These are phyloP conservation scores for Hevea brasiliensis DNA, from an alignment of 345 rosid species.

Conservation along the genomic window DNA sequence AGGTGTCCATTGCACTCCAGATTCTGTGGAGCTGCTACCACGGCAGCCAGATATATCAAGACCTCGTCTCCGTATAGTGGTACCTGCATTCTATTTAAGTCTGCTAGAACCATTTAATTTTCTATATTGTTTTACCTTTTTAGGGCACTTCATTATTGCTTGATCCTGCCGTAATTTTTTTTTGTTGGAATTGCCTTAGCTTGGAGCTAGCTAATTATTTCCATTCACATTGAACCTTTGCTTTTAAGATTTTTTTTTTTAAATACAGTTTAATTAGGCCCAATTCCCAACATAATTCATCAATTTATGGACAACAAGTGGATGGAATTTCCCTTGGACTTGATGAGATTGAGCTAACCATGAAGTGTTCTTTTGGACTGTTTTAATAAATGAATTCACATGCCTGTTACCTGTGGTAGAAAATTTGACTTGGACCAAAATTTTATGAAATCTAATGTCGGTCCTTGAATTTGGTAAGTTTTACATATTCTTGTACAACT, in stretches of 20 bases:
- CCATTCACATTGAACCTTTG: not conserved
- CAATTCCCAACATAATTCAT: not conserved
- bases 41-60: slow-evolving; percentile 64
- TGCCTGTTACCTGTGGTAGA: not conserved
- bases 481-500: too few species aligned
- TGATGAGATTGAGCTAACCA: not conserved
- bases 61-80: slow-evolving; percentile 86
- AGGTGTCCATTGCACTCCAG: slow-evolving; percentile 80
- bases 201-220: not conserved
- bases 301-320: not conserved
- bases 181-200: not conserved
- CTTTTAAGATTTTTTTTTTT: not conserved
- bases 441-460: too few species aligned
- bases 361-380: not conserved
- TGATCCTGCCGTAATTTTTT: not conserved
- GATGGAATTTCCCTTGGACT: not conserved
- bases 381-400: not conserved
- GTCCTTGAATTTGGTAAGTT: too few species aligned
- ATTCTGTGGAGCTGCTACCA: slow-evolving; percentile 82
- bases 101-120: not conserved
- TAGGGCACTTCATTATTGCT: not conserved
- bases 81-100: slow-evolving; percentile 30
- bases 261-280: not conserved
- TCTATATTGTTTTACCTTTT: not conserved
- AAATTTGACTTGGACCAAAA: not conserved